Conservation (phyloP, 768 basidiomycete species). For the Multifurca ochricompacta region DNA sequence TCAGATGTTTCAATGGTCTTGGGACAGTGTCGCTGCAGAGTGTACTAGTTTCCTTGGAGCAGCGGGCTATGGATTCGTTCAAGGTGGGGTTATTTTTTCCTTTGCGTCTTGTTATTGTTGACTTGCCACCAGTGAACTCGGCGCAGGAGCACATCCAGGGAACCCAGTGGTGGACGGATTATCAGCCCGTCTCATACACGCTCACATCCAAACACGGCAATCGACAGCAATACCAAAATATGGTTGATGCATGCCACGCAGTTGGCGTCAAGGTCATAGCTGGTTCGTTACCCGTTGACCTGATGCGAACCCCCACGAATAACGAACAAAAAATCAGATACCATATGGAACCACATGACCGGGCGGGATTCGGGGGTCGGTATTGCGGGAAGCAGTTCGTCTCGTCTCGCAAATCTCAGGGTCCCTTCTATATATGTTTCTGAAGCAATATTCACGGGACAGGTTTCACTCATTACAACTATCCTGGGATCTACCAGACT, state of each 20-base stretch:
- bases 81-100: conserved; percentile 33
- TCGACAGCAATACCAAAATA: conserved; percentile 39
- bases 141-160: conserved; percentile 53
- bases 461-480: conserved; percentile 43
- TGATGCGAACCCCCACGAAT: no score
- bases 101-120: neutral
- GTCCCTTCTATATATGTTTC: neutral
- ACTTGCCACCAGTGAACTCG: conserved; percentile 33
- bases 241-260: conserved; percentile 33
- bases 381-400: conserved; percentile 13
- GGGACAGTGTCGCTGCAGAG: conserved; percentile 48
- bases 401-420: no score
- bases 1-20: conserved; percentile 65
- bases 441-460: neutral
- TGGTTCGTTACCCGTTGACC: no score
- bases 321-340: no score
- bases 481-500: conserved; percentile 26
- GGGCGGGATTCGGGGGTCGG: conserved; percentile 36
- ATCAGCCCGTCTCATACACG: conserved; percentile 59
- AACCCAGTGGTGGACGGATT: conserved; percentile 67
- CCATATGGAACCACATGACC: conserved; percentile 63
- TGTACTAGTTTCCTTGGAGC: conserved; percentile 61
- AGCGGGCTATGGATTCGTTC: conserved; percentile 55
- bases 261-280: conserved; percentile 36
- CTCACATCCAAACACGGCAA: conserved; percentile 60